Evolutionary conservation across 257 asterid species (phyloP).

Genomic region (Phtheirospermum japonicum): DNA sequence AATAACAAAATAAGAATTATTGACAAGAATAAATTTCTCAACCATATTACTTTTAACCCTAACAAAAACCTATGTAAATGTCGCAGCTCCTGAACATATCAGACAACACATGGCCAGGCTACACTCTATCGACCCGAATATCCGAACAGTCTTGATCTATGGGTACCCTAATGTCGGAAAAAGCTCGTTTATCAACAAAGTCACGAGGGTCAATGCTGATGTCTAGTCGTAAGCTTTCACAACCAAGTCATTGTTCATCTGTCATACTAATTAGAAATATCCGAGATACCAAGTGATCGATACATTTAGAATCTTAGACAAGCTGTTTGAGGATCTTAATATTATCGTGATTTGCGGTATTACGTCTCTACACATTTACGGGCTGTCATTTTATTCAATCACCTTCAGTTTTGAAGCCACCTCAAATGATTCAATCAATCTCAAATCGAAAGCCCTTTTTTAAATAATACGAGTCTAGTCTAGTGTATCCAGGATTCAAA

Average conservation of each 20-base stretch:
- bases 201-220: constrained; percentile 92
- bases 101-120: constrained; percentile 96
- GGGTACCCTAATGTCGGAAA: constrained; percentile 98
- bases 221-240: constrained; percentile 97
- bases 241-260: constrained; percentile 88
- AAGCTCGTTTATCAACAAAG: constrained; percentile 93
- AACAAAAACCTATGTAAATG: too few relatives aligned
- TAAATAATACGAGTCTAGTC: too few relatives aligned
- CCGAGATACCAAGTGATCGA: constrained; percentile 92
- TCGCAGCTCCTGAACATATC: constrained; percentile 94
- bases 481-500: too few relatives aligned
- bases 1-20: too few relatives aligned
- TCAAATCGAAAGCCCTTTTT: too few relatives aligned
- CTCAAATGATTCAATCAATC: too few relatives aligned
- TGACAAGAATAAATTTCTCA: too few relatives aligned
- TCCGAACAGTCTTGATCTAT: constrained; percentile 90
- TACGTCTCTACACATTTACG: constrained; percentile 97
- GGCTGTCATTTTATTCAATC: constrained; percentile 90
- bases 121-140: constrained; percentile 94
- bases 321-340: constrained; percentile 96
- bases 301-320: constrained; percentile 90
- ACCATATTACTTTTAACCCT: too few relatives aligned
- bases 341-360: constrained; percentile 98
- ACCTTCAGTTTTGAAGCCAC: too few relatives aligned
- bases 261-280: constrained; percentile 90